These are phyloP conservation scores for Capillidium rhysosporum DNA, from an alignment of 371 early-diverging fungal species.

Conservation along the genomic window DNA sequence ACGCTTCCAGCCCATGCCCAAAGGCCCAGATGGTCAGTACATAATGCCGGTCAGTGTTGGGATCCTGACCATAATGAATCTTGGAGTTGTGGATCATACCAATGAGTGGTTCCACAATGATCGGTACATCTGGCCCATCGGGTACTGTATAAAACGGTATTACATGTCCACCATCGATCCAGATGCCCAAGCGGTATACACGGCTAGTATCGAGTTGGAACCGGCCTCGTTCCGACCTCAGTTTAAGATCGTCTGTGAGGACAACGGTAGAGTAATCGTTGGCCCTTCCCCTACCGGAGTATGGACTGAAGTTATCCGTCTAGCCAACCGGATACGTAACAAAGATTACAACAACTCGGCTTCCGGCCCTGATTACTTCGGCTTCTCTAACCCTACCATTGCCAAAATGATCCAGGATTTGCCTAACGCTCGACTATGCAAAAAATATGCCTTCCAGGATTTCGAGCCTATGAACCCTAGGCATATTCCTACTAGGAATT, in stretches of 20 bases:
- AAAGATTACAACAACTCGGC: constrained; percentile 61
- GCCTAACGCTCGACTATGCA: constrained; percentile 43
- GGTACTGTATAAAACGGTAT: constrained; percentile 46
- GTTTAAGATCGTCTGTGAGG: neutral
- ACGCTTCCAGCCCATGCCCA: constrained; percentile 4
- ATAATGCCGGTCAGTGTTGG: constrained; percentile 67
- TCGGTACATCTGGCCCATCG: constrained; percentile 83
- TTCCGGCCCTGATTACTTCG: constrained; percentile 82
- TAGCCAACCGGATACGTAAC: constrained; percentile 51
- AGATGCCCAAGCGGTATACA: constrained; percentile 2
- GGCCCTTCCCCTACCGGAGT: constrained; percentile 75
- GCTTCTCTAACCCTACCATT: constrained; percentile 72
- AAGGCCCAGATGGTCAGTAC: constrained; percentile 43
- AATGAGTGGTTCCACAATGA: constrained; percentile 73
- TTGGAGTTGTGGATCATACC: constrained; percentile 60
- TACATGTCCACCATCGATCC: constrained; percentile 4
- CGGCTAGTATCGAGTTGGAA: neutral
- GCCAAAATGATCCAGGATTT: constrained; percentile 77
- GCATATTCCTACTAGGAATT: constrained; percentile 1
- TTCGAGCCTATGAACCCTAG: constrained; percentile 20
- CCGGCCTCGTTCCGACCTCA: neutral
- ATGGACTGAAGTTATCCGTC: constrained; percentile 68
- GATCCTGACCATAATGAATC: constrained; percentile 45
- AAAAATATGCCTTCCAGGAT: constrained; percentile 43
- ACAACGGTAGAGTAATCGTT: neutral